Evolutionary conservation across 2,329 filamentous ascomycete species (phyloP), one percentile per base, ranked within the genome.

Genomic region (Colletotrichum plurivorum): DNA sequence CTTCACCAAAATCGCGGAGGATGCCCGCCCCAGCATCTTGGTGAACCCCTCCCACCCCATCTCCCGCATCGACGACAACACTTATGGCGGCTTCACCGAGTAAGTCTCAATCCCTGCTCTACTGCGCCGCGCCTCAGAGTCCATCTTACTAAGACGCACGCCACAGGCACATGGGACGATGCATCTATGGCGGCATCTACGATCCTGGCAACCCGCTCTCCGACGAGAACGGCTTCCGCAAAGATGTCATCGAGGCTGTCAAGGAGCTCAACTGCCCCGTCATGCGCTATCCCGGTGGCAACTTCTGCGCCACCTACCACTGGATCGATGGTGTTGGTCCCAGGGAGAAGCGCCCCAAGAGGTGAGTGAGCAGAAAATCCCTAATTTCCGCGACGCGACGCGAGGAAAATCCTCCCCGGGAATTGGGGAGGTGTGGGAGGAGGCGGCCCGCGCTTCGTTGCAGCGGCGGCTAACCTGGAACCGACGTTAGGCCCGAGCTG

Each of bases 41-140:
- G 83, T 95, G 68, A 88, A 93, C 76, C 84, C 91, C 5, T 78
- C 81, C 16, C 87, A 92, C 78, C 89, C 87, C 73, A 81, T 95
- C 63, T 91, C 91, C 67, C 90, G 90, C 77, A 94, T 96, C 75
- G 90, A 94, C 75, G 88, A 92, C 70, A 93, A 93, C 76, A 93
- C 93, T 75, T 96, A 95, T 85, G 91, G 92, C 64, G 93, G 93
- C 12, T 96, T 96, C 80, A 94, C 91, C 68, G 93, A 96, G 92
- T 93, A 83, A 81, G 88, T 79, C 27, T 48, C 16, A 4, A 16
- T 31, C 39, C 16, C 22, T 43, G 39, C 25, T 60, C n/a, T 9
- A 36, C 31, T 39, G 36, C 25, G 31, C 39, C 60, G n/a, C 43
- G 43, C 58, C 39, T 16, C n/a, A 3, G 15, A 25, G n/a, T 55